Percentiles rank a stretch among this genome's conserved stretches.
These are phyloP conservation scores for Brachypodium distachyon DNA, from an alignment of 202 grass and related monocot genomes.

Conservation along the genomic window DNA sequence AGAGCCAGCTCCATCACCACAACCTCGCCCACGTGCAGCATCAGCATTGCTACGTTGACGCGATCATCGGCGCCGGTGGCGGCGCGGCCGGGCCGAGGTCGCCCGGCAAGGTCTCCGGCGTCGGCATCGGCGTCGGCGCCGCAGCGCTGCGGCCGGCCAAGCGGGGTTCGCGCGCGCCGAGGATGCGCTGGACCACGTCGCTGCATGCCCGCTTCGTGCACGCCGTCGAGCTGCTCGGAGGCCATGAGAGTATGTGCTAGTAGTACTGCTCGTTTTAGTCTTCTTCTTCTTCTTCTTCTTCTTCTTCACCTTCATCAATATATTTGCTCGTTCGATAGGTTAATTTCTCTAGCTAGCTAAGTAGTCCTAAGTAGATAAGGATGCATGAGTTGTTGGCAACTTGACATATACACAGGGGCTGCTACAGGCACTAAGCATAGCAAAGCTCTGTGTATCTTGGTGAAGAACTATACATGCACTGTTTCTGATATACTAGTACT, in stretches of 20 bases:
- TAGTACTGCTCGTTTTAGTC: not conserved
- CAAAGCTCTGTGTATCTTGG: not conserved
- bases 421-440: no score
- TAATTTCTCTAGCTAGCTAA: not conserved
- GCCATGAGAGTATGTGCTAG: conserved; percentile 64
- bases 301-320: not conserved
- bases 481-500: not conserved
- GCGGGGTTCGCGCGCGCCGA: conserved; percentile 45
- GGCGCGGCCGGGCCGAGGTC: conserved; percentile 26
- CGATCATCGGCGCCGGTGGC: conserved; percentile 17
- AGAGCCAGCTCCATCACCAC: conserved; percentile 38
- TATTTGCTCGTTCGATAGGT: not conserved
- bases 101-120: conserved; percentile 24
- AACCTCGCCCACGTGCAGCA: conserved; percentile 1
- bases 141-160: conserved; percentile 47
- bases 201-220: conserved; percentile 86
- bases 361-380: not conserved
- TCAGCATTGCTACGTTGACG: conserved; percentile 42
- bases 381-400: not conserved
- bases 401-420: not conserved
- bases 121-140: no score
- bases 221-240: conserved; percentile 79
- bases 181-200: conserved; percentile 91
- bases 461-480: not conserved
- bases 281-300: not conserved